Conservation (phyloP, 768 basidiomycete genomes). For the Calvatia gigantea region DNA sequence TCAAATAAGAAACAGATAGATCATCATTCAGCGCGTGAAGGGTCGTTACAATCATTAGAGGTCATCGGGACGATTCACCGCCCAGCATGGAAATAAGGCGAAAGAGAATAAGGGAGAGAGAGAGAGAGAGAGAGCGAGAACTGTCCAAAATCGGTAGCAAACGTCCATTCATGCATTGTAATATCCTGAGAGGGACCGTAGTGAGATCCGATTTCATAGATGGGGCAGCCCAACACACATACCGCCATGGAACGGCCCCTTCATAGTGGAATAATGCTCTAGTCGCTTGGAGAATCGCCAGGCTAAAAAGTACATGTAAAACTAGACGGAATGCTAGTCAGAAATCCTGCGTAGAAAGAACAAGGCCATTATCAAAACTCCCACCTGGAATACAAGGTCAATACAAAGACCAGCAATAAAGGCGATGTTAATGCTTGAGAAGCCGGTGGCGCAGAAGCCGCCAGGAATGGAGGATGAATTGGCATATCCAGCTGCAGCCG, state of each 20-base stretch:
- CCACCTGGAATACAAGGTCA: conserved; percentile 68
- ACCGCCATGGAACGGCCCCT: conserved; percentile 63
- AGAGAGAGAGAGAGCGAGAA: conserved; percentile 24
- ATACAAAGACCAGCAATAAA: conserved; percentile 61
- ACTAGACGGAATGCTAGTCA: conserved; percentile 33
- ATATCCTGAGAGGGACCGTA: conserved; percentile 32
- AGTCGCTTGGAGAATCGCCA: conserved; percentile 73
- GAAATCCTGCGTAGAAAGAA: conserved; percentile 18
- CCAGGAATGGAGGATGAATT: conserved; percentile 44
- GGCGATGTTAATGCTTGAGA: conserved; percentile 56
- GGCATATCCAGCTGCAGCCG: conserved; percentile 37
- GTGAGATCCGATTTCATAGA: conserved; percentile 19
- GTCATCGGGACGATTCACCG: conserved; percentile 10
- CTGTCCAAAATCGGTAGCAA: conserved; percentile 15
- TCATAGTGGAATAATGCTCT: conserved; percentile 63
- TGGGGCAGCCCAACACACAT: conserved; percentile 16
- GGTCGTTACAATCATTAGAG: conserved; percentile 7
- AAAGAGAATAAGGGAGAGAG: conserved; percentile 24
- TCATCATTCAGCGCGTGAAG: conserved; percentile 11
- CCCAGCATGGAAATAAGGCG: conserved; percentile 19
- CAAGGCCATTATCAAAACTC: conserved; percentile 19
- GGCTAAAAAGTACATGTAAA: conserved; percentile 74
- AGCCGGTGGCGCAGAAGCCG: conserved; percentile 58
- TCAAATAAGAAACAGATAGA: conserved; percentile 1
- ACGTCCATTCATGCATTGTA: conserved; percentile 45